Evolutionary conservation across 768 basidiomycete genomes (phyloP).

Genomic region (Amyloporia xantha): DNA sequence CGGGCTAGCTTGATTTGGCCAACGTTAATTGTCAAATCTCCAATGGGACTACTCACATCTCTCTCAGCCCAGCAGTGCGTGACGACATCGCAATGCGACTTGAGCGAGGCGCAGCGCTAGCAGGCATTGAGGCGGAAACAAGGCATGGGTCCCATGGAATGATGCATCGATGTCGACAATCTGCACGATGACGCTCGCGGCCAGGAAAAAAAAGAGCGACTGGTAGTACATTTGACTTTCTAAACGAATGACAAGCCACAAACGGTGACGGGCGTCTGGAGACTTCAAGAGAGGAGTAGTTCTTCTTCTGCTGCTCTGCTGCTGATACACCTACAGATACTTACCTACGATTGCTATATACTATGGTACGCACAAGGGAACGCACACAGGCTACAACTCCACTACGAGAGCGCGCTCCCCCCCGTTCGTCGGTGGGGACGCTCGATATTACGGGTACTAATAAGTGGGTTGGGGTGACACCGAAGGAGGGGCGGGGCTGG

Average conservation of each 20-base stretch:
- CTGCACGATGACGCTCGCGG: too few species aligned
- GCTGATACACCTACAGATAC: conserved; percentile 3
- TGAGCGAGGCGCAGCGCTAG: too few species aligned
- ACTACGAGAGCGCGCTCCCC: not conserved
- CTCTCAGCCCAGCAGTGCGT: too few species aligned
- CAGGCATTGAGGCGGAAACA: too few species aligned
- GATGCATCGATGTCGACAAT: too few species aligned
- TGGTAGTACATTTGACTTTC: not conserved
- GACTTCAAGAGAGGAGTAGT: not conserved
- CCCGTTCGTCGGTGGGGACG: not conserved
- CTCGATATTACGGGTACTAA: conserved; percentile 2
- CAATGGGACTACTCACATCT: too few species aligned
- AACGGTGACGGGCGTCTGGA: too few species aligned
- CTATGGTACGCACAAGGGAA: conserved; percentile 1
- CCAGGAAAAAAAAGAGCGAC: not conserved
- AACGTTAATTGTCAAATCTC: too few species aligned
- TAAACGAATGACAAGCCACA: not conserved
- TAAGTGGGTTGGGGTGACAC: not conserved
- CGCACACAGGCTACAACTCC: not conserved
- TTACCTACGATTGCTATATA: conserved; percentile 6
- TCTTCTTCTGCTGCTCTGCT: not conserved
- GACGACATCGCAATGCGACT: too few species aligned
- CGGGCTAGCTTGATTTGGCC: too few species aligned
- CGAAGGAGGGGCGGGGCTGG: not conserved
- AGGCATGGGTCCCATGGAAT: too few species aligned